Evolutionary conservation across 805 yeast genomes (phyloP).

Genomic region (Millerozyma acaciae): DNA sequence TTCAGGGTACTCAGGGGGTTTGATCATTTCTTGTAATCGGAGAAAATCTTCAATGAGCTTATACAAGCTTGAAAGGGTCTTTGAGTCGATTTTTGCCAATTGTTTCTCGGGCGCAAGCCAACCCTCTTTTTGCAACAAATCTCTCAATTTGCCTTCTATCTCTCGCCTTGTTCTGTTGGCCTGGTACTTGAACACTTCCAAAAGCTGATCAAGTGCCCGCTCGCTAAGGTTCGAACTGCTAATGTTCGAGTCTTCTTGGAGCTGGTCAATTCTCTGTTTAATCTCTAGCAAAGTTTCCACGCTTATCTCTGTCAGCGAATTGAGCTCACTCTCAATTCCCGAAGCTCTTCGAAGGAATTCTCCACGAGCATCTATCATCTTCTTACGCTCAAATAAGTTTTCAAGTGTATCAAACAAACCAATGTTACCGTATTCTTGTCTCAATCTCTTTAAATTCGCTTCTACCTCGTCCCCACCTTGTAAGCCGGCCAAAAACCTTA

Average conservation of each 20-base stretch:
- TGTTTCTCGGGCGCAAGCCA: conserved; percentile 1
- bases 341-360: neutral
- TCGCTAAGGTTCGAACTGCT: too few species aligned
- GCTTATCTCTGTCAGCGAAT: neutral
- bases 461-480: conserved; percentile 3
- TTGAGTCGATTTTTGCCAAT: too few species aligned
- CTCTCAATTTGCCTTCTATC: neutral
- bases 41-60: too few species aligned
- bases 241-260: too few species aligned
- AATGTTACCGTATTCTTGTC: conserved; percentile 11
- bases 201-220: too few species aligned
- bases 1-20: conserved; percentile 27
- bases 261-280: neutral
- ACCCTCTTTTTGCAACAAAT: neutral
- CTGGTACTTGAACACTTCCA: neutral
- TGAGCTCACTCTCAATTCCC: neutral
- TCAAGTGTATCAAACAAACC: conserved; percentile 5
- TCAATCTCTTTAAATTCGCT: conserved; percentile 8
- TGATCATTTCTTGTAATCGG: conserved; percentile 32
- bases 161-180: neutral
- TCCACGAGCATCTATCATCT: neutral
- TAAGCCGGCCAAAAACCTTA: too few species aligned
- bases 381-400: neutral
- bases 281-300: neutral
- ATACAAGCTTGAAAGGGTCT: too few species aligned